Base-by-base conservation (phyloP, 306 rosid genomes). In the Fragaria vesca region DNA sequence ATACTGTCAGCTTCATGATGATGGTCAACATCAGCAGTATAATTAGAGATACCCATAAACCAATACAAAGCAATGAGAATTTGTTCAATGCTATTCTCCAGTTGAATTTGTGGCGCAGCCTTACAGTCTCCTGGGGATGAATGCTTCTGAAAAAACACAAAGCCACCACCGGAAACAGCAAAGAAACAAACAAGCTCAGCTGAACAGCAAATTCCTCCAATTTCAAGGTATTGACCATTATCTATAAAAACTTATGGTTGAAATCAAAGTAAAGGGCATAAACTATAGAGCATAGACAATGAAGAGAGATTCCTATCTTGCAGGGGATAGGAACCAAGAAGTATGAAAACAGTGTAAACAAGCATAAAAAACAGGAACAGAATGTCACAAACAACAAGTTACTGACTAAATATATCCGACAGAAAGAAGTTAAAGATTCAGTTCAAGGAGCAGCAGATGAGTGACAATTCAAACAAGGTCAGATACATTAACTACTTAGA, bases 321-420 rank as follows among this genome's bases (percentile, higher is more conserved):
- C 13, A 45, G 48, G 13, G 3, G 66, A 60, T 60, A 26, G 34
- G 26, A 24, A 24, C 4, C 12, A 57, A 21, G 12, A 57, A 10
- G 12, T 3, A 52, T 52, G 15, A 57, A n/a, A 57, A 9, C 63
- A 38, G 32, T n/a, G 28, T 6, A 57, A 4, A 6, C 67, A 62
- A 30, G 68, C 42, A 62, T 5, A 13, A 30, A 8, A 30, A 50
- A 21, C 15, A 11, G 24, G 26, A 70, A 63, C 4, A 12, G 71
- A 66, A 38, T 38, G 71, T 66, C 71, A 66, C 71, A 66, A 36
- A 34, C 40, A 36, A 36, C 71, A 66, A n/a, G 48, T 36, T 66
- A 38, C 71, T 5, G 40, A 63, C 69, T 66, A 38, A 32, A 66
- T 40, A 66, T 66, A 38, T 66, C 71, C 30, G 11, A 20, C 21